A percentile compares a stretch with the other conserved stretches of the same genome.
phyloP scores from a whole-genome alignment of 768 basidiomycete genomes.

The Mycena pura region DNA sequence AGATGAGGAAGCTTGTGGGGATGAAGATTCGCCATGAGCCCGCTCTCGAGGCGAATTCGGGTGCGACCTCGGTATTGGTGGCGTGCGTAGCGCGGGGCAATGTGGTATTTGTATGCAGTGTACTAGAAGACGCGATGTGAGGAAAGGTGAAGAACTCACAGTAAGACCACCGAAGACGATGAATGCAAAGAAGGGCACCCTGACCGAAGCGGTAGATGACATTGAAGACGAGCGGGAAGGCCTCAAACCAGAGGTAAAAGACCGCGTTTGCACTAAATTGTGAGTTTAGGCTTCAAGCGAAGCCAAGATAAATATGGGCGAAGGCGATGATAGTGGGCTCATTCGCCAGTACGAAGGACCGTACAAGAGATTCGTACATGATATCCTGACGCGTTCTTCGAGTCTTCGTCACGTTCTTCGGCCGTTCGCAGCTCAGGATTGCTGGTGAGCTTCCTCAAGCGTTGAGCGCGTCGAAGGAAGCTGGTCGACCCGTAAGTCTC shows the following conservation, averaged over 20 bases:
- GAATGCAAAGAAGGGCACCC: constrained; percentile 38
- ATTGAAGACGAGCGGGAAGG: constrained; percentile 40
- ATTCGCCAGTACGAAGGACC: constrained; percentile 35
- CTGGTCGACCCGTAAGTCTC: constrained; percentile 35
- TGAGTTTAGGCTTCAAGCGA: too few relatives aligned
- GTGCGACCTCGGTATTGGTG: constrained; percentile 15
- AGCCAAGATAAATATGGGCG: constrained; percentile 36
- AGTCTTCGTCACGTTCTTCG: constrained; percentile 30
- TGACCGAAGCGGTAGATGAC: constrained; percentile 38
- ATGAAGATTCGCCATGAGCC: constrained; percentile 39
- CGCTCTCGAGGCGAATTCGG: constrained; percentile 40
- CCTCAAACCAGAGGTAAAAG: constrained; percentile 40
- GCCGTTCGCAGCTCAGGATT: constrained; percentile 31
- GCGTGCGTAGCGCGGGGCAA: constrained; percentile 22
- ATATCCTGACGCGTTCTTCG: constrained; percentile 23
- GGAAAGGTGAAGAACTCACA: neutral
- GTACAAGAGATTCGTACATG: constrained; percentile 31
- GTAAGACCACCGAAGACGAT: constrained; percentile 23
- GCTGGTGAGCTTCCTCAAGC: constrained; percentile 37
- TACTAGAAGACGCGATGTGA: neutral
- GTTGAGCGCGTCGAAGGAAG: constrained; percentile 34
- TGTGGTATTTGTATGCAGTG: too few relatives aligned
- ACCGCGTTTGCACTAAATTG: too few relatives aligned
- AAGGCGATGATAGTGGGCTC: constrained; percentile 38
- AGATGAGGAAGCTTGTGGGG: constrained; percentile 41